Evolutionary conservation across 1,139 yeast genomes (phyloP).

Genomic region (Saccharomycopsis hybrid): DNA sequence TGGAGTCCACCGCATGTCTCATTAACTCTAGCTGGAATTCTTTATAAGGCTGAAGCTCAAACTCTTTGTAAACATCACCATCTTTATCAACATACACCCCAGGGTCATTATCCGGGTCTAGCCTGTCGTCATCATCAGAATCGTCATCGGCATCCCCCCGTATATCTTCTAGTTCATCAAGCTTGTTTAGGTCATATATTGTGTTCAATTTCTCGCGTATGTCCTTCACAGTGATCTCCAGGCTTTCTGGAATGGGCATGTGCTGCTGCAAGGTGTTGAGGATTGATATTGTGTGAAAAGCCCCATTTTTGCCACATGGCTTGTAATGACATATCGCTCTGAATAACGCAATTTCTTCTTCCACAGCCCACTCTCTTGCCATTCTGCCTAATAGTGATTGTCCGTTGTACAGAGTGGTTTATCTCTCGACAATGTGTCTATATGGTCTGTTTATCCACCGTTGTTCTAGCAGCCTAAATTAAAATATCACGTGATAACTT

Average conservation of each 20-base stretch:
- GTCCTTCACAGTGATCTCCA: constrained; percentile 44
- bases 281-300: constrained; percentile 52
- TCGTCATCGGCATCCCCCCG: constrained; percentile 19
- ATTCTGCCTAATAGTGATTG: too few relatives aligned
- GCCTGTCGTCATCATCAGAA: constrained; percentile 13
- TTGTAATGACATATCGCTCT: constrained; percentile 61
- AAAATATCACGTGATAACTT: too few relatives aligned
- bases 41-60: constrained; percentile 36
- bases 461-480: too few relatives aligned
- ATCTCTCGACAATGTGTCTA: too few relatives aligned
- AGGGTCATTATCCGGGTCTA: too few relatives aligned
- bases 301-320: constrained; percentile 53
- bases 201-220: constrained; percentile 52
- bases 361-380: constrained; percentile 47
- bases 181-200: constrained; percentile 48
- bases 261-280: constrained; percentile 39
- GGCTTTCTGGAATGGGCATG: too few relatives aligned
- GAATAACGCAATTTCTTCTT: constrained; percentile 62
- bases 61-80: constrained; percentile 28
- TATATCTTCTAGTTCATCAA: constrained; percentile 46
- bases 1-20: constrained; percentile 31
- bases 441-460: too few relatives aligned
- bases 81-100: constrained; percentile 23
- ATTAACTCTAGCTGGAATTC: constrained; percentile 38
- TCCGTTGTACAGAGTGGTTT: too few relatives aligned